Evolutionary conservation across 345 rosid species (phyloP).

Genomic region (Sisymbrium altissimum): DNA sequence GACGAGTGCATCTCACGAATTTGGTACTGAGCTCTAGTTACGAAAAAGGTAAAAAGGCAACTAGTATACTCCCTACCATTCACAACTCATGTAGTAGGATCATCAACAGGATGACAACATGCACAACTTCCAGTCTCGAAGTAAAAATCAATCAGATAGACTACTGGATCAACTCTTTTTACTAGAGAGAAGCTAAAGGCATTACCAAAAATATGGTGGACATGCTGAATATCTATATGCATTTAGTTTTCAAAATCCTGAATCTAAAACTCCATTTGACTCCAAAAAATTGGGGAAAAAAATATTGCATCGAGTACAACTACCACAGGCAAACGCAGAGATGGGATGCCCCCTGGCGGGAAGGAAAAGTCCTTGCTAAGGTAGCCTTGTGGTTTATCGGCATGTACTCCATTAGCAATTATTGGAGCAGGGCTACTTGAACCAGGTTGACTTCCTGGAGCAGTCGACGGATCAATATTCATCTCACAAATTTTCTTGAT

Average conservation of each 20-base stretch:
- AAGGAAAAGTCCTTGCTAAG: conserved; percentile 49
- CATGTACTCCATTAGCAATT: conserved; percentile 57
- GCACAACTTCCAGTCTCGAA: background rate
- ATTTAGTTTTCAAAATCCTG: conserved; percentile 14
- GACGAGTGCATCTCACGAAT: background rate
- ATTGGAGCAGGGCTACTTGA: conserved; percentile 38
- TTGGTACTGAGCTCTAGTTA: conserved; percentile 1
- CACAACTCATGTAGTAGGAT: background rate
- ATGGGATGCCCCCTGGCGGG: conserved; percentile 63
- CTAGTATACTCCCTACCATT: background rate
- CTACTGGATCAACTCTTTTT: background rate
- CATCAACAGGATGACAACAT: background rate
- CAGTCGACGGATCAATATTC: conserved; percentile 58
- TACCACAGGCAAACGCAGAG: conserved; percentile 88
- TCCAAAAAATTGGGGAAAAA: background rate
- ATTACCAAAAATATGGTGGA: background rate
- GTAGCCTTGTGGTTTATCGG: conserved; percentile 33
- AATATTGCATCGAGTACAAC: conserved; percentile 44
- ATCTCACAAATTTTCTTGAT: conserved; percentile 75
- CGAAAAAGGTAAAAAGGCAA: background rate
- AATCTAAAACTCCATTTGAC: conserved; percentile 8
- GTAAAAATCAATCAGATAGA: conserved; percentile 8
- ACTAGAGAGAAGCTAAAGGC: background rate
- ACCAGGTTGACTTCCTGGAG: conserved; percentile 39
- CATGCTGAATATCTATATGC: background rate